Percentiles rank a stretch among this genome's conserved stretches.
Conservation (phyloP, 2,329 filamentous ascomycete species). For the Thermothelomyces thermophilus region DNA sequence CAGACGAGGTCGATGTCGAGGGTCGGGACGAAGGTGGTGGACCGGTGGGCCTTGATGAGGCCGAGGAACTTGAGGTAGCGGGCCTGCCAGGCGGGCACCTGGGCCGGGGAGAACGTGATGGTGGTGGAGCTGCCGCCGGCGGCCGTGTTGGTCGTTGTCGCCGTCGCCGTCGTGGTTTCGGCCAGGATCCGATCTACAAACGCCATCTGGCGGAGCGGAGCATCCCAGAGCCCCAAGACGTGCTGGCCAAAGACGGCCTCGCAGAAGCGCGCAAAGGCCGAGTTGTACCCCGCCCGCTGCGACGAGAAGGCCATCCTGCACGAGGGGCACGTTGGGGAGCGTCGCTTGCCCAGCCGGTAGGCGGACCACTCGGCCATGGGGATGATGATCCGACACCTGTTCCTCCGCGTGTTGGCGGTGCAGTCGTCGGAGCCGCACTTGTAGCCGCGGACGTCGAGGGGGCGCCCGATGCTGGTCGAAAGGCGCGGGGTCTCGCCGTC, state of each 20-base stretch:
- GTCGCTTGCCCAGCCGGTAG: neutral
- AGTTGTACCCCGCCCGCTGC: neutral
- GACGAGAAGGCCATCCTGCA: neutral
- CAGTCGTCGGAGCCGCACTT: neutral
- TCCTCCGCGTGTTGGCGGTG: no score
- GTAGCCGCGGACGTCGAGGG: constrained; percentile 3
- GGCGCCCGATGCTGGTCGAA: neutral
- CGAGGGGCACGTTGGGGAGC: neutral
- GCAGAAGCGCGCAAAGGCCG: neutral
- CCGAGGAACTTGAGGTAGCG: constrained; percentile 12
- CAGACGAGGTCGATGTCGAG: constrained; percentile 17
- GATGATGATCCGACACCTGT: constrained; percentile 1
- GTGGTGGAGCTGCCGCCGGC: neutral
- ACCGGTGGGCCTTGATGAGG: neutral
- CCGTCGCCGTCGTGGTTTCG: neutral
- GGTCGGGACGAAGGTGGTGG: constrained; percentile 8
- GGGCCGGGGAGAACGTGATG: neutral
- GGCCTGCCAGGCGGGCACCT: neutral
- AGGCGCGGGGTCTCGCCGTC: neutral
- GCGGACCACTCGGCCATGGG: constrained; percentile 5
- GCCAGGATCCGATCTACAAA: neutral
- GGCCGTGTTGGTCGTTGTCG: neutral
- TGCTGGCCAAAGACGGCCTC: neutral
- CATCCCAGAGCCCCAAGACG: constrained; percentile 10
- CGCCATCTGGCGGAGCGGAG: constrained; percentile 10